phyloP scores from a whole-genome alignment of 257 asterid species.

The Capsicum chinense region DNA sequence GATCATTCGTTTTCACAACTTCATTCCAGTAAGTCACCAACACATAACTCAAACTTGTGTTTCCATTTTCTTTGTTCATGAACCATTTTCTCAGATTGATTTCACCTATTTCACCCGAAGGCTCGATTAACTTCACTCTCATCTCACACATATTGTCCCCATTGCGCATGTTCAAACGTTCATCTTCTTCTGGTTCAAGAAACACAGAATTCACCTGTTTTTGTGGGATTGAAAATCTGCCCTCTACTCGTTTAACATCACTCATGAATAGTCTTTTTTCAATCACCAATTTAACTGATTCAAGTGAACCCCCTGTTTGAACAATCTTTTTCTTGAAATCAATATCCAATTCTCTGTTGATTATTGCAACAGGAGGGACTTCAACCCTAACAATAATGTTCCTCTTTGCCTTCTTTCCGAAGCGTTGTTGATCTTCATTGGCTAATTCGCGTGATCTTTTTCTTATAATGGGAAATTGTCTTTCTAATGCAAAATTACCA shows the following conservation, averaged over 20 bases:
- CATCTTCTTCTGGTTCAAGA: constrained; percentile 15
- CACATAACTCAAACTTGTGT: no score
- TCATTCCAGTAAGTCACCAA: no score
- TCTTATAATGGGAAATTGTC: not conserved
- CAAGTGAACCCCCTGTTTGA: not conserved
- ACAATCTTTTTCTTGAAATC: constrained; percentile 1
- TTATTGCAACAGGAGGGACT: not conserved
- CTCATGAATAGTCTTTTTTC: not conserved
- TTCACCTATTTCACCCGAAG: not conserved
- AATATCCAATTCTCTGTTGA: not conserved
- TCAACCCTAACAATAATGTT: not conserved
- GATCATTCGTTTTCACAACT: no score
- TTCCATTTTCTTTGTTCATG: not conserved
- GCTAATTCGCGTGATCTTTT: not conserved
- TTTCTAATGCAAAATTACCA: not conserved
- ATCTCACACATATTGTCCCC: not conserved
- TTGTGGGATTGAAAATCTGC: constrained; percentile 11
- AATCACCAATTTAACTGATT: not conserved
- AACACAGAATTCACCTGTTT: not conserved
- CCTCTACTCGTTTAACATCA: not conserved
- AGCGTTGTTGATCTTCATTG: not conserved
- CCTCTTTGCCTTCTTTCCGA: not conserved
- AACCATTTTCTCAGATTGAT: not conserved
- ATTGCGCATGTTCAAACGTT: not conserved
- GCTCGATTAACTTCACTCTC: constrained; percentile 9